Conservation (phyloP, 2,329 filamentous ascomycete species). For the Tolypocladium nubicola region DNA sequence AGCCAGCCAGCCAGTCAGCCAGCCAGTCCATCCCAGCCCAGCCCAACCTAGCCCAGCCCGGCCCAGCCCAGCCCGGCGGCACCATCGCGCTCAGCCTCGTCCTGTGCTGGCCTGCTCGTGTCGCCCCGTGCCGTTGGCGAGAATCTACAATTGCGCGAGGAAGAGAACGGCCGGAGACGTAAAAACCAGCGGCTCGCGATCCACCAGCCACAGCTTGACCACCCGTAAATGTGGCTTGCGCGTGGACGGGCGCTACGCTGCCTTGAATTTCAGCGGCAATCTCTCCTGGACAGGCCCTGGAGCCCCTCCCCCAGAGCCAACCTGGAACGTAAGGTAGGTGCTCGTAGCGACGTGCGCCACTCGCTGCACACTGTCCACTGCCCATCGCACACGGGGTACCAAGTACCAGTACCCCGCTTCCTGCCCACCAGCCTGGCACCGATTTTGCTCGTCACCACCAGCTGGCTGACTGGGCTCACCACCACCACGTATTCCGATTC, state of each 20-base stretch:
- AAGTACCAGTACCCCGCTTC: slow-evolving; percentile 2
- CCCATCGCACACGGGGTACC: not conserved
- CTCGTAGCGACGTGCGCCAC: no score
- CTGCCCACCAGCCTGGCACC: not conserved
- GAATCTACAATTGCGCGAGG: not conserved
- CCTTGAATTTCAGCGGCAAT: not conserved
- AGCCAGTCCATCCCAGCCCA: not conserved
- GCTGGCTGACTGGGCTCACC: not conserved
- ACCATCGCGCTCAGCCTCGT: no score
- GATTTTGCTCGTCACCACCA: not conserved
- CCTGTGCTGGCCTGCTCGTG: not conserved
- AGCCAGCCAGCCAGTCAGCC: not conserved
- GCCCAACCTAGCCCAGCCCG: no score
- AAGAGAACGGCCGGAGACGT: not conserved
- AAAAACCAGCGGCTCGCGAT: not conserved
- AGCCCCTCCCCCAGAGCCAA: not conserved
- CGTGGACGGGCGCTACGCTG: not conserved
- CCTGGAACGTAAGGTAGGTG: no score
- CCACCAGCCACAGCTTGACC: not conserved
- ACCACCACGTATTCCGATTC: not conserved
- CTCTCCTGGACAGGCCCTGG: not conserved
- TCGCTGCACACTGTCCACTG: not conserved
- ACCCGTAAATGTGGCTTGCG: not conserved
- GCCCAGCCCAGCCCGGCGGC: not conserved
- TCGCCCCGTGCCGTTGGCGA: not conserved